Conservation (phyloP, 1,139 yeast species). For the Yamadazyma epiphylla region DNA sequence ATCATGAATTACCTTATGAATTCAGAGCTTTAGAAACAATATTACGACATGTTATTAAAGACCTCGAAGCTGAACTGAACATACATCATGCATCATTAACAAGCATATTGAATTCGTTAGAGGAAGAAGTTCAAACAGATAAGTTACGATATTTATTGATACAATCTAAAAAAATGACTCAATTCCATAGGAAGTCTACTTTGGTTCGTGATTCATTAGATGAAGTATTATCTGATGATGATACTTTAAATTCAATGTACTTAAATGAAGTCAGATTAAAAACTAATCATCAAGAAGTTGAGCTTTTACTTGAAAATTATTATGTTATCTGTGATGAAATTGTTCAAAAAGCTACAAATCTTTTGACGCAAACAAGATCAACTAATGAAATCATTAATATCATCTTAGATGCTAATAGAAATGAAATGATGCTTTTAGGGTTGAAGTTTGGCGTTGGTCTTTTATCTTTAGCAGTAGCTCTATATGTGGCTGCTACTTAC, state of each 20-base stretch:
- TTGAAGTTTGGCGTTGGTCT: conserved; percentile 41
- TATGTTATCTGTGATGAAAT: conserved; percentile 43
- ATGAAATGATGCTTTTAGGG: conserved; percentile 45
- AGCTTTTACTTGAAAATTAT: conserved; percentile 41
- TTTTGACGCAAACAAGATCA: conserved; percentile 39
- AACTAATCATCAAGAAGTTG: conserved; percentile 40
- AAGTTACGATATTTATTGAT: conserved; percentile 39
- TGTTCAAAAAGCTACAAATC: conserved; percentile 41
- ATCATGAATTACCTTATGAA: conserved; percentile 36
- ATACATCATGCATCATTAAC: conserved; percentile 40
- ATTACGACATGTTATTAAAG: conserved; percentile 34
- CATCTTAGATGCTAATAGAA: conserved; percentile 44
- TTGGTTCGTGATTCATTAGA: conserved; percentile 39
- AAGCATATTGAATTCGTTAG: conserved; percentile 34
- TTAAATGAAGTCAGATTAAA: conserved; percentile 21
- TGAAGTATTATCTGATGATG: conserved; percentile 38
- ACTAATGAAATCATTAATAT: conserved; percentile 46
- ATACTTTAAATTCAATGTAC: conserved; percentile 37
- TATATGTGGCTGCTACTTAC: conserved; percentile 40
- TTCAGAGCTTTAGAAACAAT: conserved; percentile 44
- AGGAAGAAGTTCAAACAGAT: conserved; percentile 36
- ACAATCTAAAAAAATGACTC: conserved; percentile 42
- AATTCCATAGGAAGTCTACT: conserved; percentile 40
- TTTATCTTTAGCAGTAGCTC: conserved; percentile 35
- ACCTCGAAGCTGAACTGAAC: conserved; percentile 40